phyloP scores from a whole-genome alignment of 2,329 filamentous ascomycete genomes.

The Beauveria asiatica region DNA sequence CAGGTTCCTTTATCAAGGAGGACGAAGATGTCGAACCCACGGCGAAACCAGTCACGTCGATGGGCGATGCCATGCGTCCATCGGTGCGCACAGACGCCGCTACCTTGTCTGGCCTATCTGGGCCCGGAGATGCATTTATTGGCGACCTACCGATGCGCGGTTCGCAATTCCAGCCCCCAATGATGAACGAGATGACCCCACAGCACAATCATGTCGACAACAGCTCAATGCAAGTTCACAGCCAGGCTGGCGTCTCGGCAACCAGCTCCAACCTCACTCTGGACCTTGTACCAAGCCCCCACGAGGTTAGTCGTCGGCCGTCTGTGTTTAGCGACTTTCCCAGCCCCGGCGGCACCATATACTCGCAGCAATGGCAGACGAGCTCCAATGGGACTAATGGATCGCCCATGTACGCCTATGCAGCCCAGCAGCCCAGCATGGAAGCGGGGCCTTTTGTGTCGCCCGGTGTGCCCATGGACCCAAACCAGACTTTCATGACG shows the following conservation, averaged over 20 bases:
- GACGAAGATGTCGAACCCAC: conserved; percentile 31
- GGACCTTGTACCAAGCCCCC: conserved; percentile 37
- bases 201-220: conserved; percentile 35
- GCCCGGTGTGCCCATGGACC: conserved; percentile 23
- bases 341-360: conserved; percentile 31
- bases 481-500: conserved; percentile 26
- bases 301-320: conserved; percentile 37
- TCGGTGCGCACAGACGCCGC: conserved; percentile 10
- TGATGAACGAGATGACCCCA: conserved; percentile 34
- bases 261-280: conserved; percentile 29
- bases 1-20: conserved; percentile 31
- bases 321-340: conserved; percentile 40
- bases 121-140: conserved; percentile 30
- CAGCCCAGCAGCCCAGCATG: conserved; percentile 28
- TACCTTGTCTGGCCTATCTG: conserved; percentile 17
- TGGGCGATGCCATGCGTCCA: conserved; percentile 16
- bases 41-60: conserved; percentile 27
- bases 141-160: conserved; percentile 36
- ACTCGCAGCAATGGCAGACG: conserved; percentile 36
- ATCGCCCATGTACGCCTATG: conserved; percentile 38
- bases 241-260: conserved; percentile 26
- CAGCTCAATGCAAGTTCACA: conserved; percentile 26
- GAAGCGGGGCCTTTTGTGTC: conserved; percentile 24
- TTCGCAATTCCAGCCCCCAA: conserved; percentile 32
- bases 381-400: conserved; percentile 32